These are phyloP conservation scores for Termitomyces sp. DNA, from an alignment of 1,284 basidiomycete genomes.

Conservation along the genomic window DNA sequence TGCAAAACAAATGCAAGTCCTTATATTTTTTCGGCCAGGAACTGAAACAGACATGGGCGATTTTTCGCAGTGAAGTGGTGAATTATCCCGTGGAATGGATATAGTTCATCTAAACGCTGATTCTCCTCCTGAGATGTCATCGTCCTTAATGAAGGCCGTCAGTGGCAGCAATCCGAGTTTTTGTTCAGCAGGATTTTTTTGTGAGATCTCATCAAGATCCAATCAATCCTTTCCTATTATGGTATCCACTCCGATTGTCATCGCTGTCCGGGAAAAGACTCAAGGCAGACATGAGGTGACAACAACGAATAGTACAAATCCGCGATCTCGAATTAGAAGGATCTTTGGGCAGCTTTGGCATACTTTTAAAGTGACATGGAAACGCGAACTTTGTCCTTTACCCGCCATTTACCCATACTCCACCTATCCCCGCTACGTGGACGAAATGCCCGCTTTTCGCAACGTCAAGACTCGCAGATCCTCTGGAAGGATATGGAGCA, in stretches of 20 bases:
- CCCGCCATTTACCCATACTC: background rate
- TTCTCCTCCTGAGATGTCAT: background rate
- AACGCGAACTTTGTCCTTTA: background rate
- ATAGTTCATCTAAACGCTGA: background rate
- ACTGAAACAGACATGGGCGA: background rate
- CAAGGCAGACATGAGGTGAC: conserved; percentile 24
- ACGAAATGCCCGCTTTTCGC: conserved; percentile 22
- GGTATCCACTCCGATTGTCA: conserved; percentile 8
- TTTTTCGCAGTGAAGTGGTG: background rate
- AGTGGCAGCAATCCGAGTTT: background rate
- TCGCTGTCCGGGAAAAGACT: conserved; percentile 9
- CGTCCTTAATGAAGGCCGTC: background rate
- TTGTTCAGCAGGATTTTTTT: conserved; percentile 2
- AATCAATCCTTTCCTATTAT: conserved; percentile 9
- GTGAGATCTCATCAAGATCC: conserved; percentile 17
- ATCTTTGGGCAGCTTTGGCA: background rate
- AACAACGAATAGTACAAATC: conserved; percentile 19
- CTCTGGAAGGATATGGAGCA: conserved; percentile 19
- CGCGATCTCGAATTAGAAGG: conserved; percentile 19
- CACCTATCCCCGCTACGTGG: background rate
- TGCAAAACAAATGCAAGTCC: background rate
- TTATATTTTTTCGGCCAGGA: background rate
- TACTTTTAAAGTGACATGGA: conserved; percentile 16
- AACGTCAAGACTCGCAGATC: conserved; percentile 20
- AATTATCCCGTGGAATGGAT: background rate